Conservation (phyloP, 164 flowering plant species). For the Hamamelis virginiana region DNA sequence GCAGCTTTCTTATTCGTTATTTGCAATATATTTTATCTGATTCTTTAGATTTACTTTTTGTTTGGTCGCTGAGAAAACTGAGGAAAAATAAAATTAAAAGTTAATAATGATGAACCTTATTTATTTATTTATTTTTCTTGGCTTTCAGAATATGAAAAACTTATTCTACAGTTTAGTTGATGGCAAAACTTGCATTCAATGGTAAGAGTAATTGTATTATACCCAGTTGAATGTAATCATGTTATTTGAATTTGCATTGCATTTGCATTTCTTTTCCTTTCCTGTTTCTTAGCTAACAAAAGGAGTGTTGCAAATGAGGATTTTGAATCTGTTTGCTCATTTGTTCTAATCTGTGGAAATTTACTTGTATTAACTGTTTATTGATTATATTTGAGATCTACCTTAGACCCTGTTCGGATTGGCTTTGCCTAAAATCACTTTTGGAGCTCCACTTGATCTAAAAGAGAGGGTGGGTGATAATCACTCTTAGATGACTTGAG, state of each 20-base stretch:
- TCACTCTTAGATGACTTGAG: no score
- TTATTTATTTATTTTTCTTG: neutral
- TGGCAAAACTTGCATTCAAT: neutral
- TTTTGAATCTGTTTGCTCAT: no score
- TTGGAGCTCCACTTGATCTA: no score
- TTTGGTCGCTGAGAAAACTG: conserved; percentile 1
- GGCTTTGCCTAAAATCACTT: no score
- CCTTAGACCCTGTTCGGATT: no score
- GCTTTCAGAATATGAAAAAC: neutral
- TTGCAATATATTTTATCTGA: neutral
- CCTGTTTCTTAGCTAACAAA: neutral
- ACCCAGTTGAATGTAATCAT: neutral
- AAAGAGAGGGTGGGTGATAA: no score
- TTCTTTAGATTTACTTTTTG: neutral
- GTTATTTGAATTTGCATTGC: no score
- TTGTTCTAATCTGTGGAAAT: no score
- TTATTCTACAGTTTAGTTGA: neutral
- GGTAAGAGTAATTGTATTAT: neutral
- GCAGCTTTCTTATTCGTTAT: neutral
- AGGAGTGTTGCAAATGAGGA: no score
- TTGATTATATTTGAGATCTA: no score
- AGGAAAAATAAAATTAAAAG: neutral
- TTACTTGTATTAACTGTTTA: no score
- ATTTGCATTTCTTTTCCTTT: neutral
- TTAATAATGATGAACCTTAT: no score